phyloP scores from a whole-genome alignment of 805 yeast species.

The Soucietia sequanensis region DNA sequence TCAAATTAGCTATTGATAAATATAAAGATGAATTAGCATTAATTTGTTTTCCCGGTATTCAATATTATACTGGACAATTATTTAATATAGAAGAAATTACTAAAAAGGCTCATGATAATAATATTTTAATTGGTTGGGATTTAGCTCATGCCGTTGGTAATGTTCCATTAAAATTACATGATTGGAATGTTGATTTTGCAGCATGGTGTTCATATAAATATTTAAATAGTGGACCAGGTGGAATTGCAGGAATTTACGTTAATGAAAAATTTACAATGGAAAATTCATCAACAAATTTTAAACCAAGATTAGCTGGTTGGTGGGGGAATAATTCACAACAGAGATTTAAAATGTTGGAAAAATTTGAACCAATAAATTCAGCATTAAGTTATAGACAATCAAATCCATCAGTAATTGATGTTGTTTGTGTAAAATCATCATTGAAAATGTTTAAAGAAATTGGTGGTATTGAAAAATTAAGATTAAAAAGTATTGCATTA shows the following conservation, averaged over 20 bases:
- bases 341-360: slow-evolving; percentile 77
- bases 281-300: slow-evolving; percentile 27
- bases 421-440: slow-evolving; percentile 68
- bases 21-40: slow-evolving; percentile 64
- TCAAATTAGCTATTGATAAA: slow-evolving; percentile 53
- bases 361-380: slow-evolving; percentile 76
- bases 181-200: slow-evolving; percentile 92
- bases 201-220: slow-evolving; percentile 94
- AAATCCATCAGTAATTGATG: slow-evolving; percentile 85
- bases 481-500: slow-evolving; percentile 55
- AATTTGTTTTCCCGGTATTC: slow-evolving; percentile 83
- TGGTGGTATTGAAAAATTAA: slow-evolving; percentile 63
- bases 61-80: slow-evolving; percentile 87
- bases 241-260: slow-evolving; percentile 81
- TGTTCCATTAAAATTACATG: slow-evolving; percentile 71
- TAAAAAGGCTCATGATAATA: slow-evolving; percentile 47
- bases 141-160: slow-evolving; percentile 94
- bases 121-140: slow-evolving; percentile 84
- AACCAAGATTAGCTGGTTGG: slow-evolving; percentile 91
- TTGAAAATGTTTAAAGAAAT: slow-evolving; percentile 55
- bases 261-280: slow-evolving; percentile 49
- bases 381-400: slow-evolving; percentile 89
- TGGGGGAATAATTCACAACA: slow-evolving; percentile 82
- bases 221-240: slow-evolving; percentile 91
- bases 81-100: slow-evolving; percentile 80